Base-by-base conservation (phyloP, 2,329 filamentous ascomycete genomes). In the Beauveria asiatica region DNA sequence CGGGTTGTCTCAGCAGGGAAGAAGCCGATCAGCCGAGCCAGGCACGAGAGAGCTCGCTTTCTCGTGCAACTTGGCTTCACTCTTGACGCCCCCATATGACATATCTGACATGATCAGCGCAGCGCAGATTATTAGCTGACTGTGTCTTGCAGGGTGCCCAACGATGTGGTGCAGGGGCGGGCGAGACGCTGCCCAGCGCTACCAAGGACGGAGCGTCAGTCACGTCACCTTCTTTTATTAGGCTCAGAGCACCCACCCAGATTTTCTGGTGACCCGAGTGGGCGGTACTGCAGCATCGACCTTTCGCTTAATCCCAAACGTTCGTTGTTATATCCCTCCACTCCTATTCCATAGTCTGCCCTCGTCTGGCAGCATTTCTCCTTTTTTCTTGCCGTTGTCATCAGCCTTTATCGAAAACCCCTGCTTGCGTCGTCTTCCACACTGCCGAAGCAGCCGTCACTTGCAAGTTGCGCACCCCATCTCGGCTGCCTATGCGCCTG, bases 191-290 rank as follows among this genome's bases (percentile, higher is more conserved):
- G 53, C 53, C 53, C 53, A 49, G 54, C 30, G 42, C 45, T 25
- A 49, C 23, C 8, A 16, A 44, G 51, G 23, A 48, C 21, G 17
- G 21, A 49, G 13, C 23, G 25, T 27, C 44, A 37, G 44, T 57
- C 44, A 49, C 45, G 16, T 57, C 45, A 52, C 49, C 49, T 50
- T 50, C 9, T 45, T 10, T 16, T 21, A 48, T 50, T 57, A 50
- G 55, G 55, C 55, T 50, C 55, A 42, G 39, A 46, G 55, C 45
- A 30, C 42, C 46, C 55, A 49, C 55, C 55, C 46, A 57, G 21
- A 50, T 49, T 49, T 42, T 57, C 23, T 50, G 33, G 53, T 25
- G 55, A 57, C 55, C 55, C 55, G 45, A 57, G 55, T 42, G 55
- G 33, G 21, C 23, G 55, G 53, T 56, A 37, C 55, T 7, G 44